A percentile compares a stretch with the other conserved stretches of the same genome.
phyloP scores from a whole-genome alignment of 2,329 filamentous ascomycete species.

The Colletotrichum sp. region DNA sequence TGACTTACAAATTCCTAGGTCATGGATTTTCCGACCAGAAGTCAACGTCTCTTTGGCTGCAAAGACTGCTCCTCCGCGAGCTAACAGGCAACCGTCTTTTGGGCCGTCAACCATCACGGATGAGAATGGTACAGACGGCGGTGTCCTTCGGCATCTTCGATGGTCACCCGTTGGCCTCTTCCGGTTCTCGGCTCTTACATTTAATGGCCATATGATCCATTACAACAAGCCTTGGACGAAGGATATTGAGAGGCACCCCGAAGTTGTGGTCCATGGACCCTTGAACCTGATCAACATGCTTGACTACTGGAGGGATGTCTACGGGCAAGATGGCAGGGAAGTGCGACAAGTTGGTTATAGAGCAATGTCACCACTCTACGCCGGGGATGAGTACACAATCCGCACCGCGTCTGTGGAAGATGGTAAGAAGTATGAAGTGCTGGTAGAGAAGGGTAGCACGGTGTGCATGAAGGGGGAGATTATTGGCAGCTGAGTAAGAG shows the following conservation, averaged over 20 bases:
- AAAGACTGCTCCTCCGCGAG: slow-evolving; percentile 20
- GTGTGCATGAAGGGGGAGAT: slow-evolving; percentile 40
- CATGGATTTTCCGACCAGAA: slow-evolving; percentile 50
- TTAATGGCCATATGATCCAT: slow-evolving; percentile 88
- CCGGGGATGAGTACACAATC: slow-evolving; percentile 67
- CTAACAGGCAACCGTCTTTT: neutral
- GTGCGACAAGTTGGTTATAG: slow-evolving; percentile 62
- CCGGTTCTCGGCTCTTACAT: slow-evolving; percentile 82
- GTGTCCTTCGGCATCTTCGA: slow-evolving; percentile 33
- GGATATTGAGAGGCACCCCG: slow-evolving; percentile 70
- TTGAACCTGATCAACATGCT: slow-evolving; percentile 76
- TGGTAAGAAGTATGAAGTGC: slow-evolving; percentile 44
- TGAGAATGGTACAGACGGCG: neutral
- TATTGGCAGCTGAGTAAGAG: neutral
- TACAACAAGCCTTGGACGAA: slow-evolving; percentile 72
- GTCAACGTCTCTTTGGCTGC: slow-evolving; percentile 25
- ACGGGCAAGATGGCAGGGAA: slow-evolving; percentile 24
- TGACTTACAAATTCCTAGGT: slow-evolving; percentile 24
- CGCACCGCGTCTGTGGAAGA: slow-evolving; percentile 52
- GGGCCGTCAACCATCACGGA: neutral
- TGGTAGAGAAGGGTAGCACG: slow-evolving; percentile 46
- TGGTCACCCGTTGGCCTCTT: slow-evolving; percentile 66
- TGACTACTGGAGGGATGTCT: slow-evolving; percentile 66
- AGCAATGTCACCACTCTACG: slow-evolving; percentile 74
- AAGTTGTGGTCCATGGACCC: slow-evolving; percentile 80